Conservation (phyloP, 1,139 yeast species). For the Suhomyces bokatorum region DNA sequence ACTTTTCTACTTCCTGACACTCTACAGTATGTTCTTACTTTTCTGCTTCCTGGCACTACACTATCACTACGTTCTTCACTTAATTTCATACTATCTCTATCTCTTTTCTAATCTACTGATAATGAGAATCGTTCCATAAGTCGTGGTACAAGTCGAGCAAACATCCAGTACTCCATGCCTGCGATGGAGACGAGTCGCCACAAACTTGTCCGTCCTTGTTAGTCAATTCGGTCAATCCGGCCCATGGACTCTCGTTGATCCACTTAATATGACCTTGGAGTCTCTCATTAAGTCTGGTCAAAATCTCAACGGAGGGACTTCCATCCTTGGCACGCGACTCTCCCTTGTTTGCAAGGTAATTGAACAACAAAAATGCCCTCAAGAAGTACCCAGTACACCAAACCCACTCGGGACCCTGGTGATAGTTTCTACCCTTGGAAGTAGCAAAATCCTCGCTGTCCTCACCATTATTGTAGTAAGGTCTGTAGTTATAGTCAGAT, state of each 20-base stretch:
- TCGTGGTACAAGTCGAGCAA: constrained; percentile 78
- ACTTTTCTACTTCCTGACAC: no score
- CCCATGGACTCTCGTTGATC: constrained; percentile 81
- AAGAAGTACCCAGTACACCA: constrained; percentile 89
- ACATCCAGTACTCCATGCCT: constrained; percentile 94
- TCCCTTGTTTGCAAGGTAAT: constrained; percentile 33
- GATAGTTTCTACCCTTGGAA: constrained; percentile 93
- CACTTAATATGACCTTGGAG: constrained; percentile 65
- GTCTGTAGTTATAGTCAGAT: constrained; percentile 85
- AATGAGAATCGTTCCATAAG: constrained; percentile 33
- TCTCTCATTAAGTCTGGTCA: constrained; percentile 50
- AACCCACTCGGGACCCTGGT: constrained; percentile 99
- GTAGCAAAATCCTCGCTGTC: constrained; percentile 89
- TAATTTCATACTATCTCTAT: neutral
- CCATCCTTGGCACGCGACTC: constrained; percentile 25
- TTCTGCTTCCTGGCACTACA: no score
- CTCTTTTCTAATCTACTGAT: neutral
- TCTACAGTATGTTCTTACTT: no score
- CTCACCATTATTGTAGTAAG: constrained; percentile 77
- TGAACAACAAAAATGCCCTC: constrained; percentile 67
- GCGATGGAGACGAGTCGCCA: constrained; percentile 88
- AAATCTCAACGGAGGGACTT: constrained; percentile 34
- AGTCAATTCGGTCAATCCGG: constrained; percentile 89
- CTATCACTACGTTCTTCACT: no score
- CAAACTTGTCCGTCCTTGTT: constrained; percentile 84